These are phyloP conservation scores for Tulasnella sp. DNA, from an alignment of 768 basidiomycete species.

Conservation along the genomic window DNA sequence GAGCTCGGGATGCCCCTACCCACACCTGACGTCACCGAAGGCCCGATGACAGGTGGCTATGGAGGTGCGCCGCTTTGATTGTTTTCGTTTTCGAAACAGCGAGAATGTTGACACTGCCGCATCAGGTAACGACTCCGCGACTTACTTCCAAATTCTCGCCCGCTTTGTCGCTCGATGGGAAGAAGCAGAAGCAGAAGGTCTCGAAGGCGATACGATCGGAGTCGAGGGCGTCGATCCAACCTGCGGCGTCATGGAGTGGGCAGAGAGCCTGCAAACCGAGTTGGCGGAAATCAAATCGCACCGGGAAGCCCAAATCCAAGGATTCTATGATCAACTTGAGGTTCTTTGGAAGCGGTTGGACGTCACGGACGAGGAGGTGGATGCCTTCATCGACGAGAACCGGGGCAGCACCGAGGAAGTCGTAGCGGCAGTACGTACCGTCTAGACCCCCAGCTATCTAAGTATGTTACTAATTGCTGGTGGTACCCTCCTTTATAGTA, in stretches of 20 bases:
- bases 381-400: slow-evolving; percentile 85
- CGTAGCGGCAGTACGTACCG: slow-evolving; percentile 58
- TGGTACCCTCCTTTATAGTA: slow-evolving; percentile 51
- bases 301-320: slow-evolving; percentile 84
- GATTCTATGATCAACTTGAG: slow-evolving; percentile 92
- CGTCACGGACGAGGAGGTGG: slow-evolving; percentile 77
- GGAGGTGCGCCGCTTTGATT: not conserved
- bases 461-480: not conserved
- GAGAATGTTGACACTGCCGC: too few relatives aligned
- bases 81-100: too few relatives aligned
- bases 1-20: slow-evolving; percentile 73
- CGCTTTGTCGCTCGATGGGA: slow-evolving; percentile 67
- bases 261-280: slow-evolving; percentile 56
- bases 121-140: not conserved
- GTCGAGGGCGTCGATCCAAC: slow-evolving; percentile 82
- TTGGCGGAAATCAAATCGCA: slow-evolving; percentile 74
- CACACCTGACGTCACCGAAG: slow-evolving; percentile 41
- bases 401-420: slow-evolving; percentile 79
- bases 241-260: slow-evolving; percentile 72
- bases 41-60: slow-evolving; percentile 20
- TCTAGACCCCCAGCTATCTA: not conserved
- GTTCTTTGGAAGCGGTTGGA: slow-evolving; percentile 88
- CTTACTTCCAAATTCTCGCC: slow-evolving; percentile 53
- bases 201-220: slow-evolving; percentile 52
- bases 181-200: slow-evolving; percentile 56